Evolutionary conservation across 2,329 filamentous ascomycete species (phyloP), one percentile per base, ranked within the genome.

Genomic region (Seiridium cupressi): DNA sequence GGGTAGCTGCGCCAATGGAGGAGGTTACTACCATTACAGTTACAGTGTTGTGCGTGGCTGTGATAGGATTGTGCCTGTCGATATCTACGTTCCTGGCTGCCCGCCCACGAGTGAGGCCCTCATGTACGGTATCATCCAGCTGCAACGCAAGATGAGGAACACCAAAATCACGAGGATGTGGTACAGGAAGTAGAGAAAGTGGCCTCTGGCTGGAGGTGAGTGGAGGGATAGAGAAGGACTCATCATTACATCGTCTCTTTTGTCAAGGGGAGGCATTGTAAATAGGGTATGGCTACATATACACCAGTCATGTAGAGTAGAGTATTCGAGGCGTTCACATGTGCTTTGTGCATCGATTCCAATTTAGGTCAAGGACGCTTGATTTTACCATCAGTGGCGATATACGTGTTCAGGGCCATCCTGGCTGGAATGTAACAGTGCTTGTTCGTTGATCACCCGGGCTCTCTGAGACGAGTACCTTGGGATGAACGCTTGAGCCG

Each of bases 21-120:
- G 91, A 63, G 91, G 91, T 58, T 94, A 94, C 79, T 93, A 94
- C 75, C 91, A 94, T 77, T 93, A 94, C 79, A 90, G 87, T 75
- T 94, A 94, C 78, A 86, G 82, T 66, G 90, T 93, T 47, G 86
- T 89, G 49, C 83, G 90, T 59, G 90, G 90, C 5, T 91, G 89
- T 69, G 90, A 93, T 76, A 79, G 90, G 58, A 87, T 93, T 71
- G 86, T 92, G 35, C 90, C 90, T 4, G 90, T 93, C 60, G 90
- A 93, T 74, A 84, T 93, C 49, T 93, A 92, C 72, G 89, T 93
- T 3, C 90, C 90, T 32, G 90, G 90, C 1, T 93, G 90, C 80
- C 84, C 84, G 68, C 87, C 81, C 26, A 84, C 84, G 9, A 79
- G 76, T 60, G 84, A 87, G 74, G 84, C 84, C n/a, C 72, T 88